Evolutionary conservation across 805 yeast species (phyloP).

Genomic region (Pichia cephalocereana): DNA sequence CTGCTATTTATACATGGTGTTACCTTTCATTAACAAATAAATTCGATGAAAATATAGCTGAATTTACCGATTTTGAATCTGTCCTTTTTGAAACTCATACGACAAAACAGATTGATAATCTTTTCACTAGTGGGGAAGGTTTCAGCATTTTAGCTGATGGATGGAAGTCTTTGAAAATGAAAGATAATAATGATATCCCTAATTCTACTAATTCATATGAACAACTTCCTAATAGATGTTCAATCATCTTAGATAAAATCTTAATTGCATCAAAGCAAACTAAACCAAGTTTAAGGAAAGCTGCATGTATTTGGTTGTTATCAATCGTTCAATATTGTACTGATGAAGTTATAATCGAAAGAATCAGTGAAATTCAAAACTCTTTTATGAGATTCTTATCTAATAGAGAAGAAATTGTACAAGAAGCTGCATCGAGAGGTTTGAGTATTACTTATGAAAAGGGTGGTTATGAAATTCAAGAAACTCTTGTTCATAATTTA

Average conservation of each 20-base stretch:
- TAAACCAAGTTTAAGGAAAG: conserved; percentile 65
- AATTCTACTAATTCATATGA: conserved; percentile 38
- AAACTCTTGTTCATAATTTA: conserved; percentile 62
- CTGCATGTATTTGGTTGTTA: conserved; percentile 79
- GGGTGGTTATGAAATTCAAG: conserved; percentile 61
- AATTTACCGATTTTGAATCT: conserved; percentile 28
- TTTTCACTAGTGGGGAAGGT: conserved; percentile 81
- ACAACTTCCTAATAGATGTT: conserved; percentile 11
- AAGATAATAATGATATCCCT: conserved; percentile 46
- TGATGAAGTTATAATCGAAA: conserved; percentile 30
- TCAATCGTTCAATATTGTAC: conserved; percentile 72
- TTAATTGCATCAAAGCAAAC: conserved; percentile 49
- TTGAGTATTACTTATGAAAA: conserved; percentile 71
- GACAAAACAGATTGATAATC: conserved; percentile 65
- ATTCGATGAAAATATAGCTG: neutral
- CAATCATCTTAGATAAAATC: conserved; percentile 36
- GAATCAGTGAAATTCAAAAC: conserved; percentile 55
- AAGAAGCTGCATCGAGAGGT: conserved; percentile 88
- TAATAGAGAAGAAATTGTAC: conserved; percentile 79
- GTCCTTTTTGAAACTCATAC: conserved; percentile 46
- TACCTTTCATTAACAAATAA: conserved; percentile 36
- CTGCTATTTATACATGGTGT: conserved; percentile 47
- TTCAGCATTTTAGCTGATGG: conserved; percentile 63
- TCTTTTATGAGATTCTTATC: conserved; percentile 72
- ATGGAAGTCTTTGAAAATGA: conserved; percentile 55